Evolutionary conservation across 306 rosid species (phyloP).

Genomic region (Ormosia emarginata): DNA sequence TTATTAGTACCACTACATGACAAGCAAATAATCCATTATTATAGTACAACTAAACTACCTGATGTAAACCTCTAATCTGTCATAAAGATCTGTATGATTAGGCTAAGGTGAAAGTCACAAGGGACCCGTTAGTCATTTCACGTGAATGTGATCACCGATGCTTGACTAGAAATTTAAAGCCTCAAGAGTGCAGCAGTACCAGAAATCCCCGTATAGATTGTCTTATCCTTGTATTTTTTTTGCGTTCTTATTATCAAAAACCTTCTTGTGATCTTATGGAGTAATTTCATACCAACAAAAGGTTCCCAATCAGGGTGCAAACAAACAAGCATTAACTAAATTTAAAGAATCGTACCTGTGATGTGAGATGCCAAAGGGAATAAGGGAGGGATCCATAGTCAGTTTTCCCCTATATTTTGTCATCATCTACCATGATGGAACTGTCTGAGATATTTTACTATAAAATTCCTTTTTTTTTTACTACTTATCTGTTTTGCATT

Average conservation of each 20-base stretch:
- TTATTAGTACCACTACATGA: slow-evolving; percentile 12
- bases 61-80: slow-evolving; percentile 19
- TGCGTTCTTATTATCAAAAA: neutral
- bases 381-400: neutral
- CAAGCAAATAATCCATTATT: slow-evolving; percentile 10
- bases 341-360: slow-evolving; percentile 5
- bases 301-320: slow-evolving; percentile 21
- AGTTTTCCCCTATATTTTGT: slow-evolving; percentile 5
- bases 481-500: neutral
- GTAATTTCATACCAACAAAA: slow-evolving; percentile 10
- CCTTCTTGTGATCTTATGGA: neutral
- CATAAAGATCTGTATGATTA: slow-evolving; percentile 19
- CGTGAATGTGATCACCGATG: neutral
- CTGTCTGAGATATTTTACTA: neutral
- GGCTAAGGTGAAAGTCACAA: neutral
- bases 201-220: neutral
- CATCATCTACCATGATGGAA: neutral
- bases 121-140: slow-evolving; percentile 25
- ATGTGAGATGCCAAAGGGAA: slow-evolving; percentile 4
- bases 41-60: slow-evolving; percentile 36
- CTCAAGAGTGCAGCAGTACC: neutral
- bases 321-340: slow-evolving; percentile 14
- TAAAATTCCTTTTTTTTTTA: neutral
- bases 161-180: neutral
- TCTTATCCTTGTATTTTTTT: neutral